Evolutionary conservation across 2,329 filamentous ascomycete species (phyloP).

Genomic region (Aspergillus neoniger): DNA sequence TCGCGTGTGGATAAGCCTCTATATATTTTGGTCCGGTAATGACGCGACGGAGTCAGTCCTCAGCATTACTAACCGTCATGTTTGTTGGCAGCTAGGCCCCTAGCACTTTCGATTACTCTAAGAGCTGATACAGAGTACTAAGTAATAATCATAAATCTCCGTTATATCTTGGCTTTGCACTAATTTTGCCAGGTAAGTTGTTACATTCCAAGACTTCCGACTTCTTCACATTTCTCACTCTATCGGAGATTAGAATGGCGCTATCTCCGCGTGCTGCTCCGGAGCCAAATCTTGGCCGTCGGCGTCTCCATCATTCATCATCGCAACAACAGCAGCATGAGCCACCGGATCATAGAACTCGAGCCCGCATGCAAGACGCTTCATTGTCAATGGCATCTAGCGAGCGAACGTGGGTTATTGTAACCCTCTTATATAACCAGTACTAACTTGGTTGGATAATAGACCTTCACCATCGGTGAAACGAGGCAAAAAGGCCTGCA

Average conservation of each 20-base stretch:
- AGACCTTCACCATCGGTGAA: slow-evolving; percentile 25
- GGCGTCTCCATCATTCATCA: not conserved
- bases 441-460: not conserved
- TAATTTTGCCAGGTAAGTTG: not conserved
- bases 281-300: not conserved
- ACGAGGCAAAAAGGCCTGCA: slow-evolving; percentile 45
- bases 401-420: not conserved
- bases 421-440: not conserved
- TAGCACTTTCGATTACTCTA: not conserved
- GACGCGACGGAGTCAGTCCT: too few relatives aligned
- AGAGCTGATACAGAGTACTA: not conserved
- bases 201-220: not conserved
- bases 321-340: not conserved
- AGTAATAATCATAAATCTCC: not conserved
- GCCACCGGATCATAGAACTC: not conserved
- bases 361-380: not conserved
- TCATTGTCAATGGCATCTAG: not conserved
- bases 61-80: too few relatives aligned
- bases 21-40: too few relatives aligned
- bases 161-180: not conserved
- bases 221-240: not conserved
- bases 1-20: too few relatives aligned
- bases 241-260: slow-evolving; percentile 8
- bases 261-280: slow-evolving; percentile 7
- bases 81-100: too few relatives aligned